Base-by-base conservation (phyloP, 2,329 filamentous ascomycete species). In the Colletotrichum camelliae region DNA sequence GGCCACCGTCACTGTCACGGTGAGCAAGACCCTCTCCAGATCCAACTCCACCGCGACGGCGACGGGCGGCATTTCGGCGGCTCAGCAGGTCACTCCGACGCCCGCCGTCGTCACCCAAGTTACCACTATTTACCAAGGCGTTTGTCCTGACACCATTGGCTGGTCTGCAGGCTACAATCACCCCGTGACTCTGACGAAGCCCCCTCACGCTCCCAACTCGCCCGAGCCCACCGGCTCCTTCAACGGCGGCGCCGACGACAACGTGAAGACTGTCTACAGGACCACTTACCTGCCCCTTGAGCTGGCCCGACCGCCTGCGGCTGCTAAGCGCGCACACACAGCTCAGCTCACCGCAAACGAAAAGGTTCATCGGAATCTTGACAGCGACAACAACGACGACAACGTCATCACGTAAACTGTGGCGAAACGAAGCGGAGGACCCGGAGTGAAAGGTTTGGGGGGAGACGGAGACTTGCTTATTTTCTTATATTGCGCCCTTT, bases 1-100 rank as follows among this genome's bases (percentile, higher is more conserved):
- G 68, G 71, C 77, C 67, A 80, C 77, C 72, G 77, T 79, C 67
- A 83, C 81, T 76, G 79, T 81, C 66, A 76, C 74, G 70, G 74
- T 76, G 73, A 75, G 73, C 73, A 75, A 75, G 73, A 75, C 69
- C 73, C 73, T 72, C 57, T 68, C 69, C 69, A 75, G 48, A 37
- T 48, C 39, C 39, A 75, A 75, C 73, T 75, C 73, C 69, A 75
- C 73, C 64, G 57, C 69, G 73, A 64, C 69, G 73, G 73, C 73
- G 62, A 75, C 73, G 73, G 73, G 73, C 73, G 68, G 68, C 27
- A 29, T 60, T 52, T 67, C 73, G 69, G 73, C 73, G 69, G 70
- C 55, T 57, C 61, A 67, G 39, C 65, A 29, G 27, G 64, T 67
- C 69, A 72, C 73, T 61, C 55, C 67, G 24, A 64, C 73, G 67